Evolutionary conservation across 2,329 filamentous ascomycete genomes (phyloP), one percentile per base, ranked within the genome.

Genomic region (Graphiopsis chlorocephala): DNA sequence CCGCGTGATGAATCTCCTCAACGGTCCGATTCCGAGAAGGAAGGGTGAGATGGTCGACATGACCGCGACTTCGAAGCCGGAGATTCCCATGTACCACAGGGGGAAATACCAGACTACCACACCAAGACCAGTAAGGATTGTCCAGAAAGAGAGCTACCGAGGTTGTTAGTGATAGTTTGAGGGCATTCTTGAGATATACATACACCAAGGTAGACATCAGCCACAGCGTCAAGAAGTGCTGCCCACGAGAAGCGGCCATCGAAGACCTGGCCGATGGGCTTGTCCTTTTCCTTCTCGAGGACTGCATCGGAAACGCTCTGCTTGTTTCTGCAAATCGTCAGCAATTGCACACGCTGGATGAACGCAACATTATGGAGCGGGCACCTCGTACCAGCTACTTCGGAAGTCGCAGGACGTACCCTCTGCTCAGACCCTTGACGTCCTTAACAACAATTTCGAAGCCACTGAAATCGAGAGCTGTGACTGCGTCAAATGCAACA

Each of bases 11-110:
- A 91, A 76, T 45, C 84, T 85, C 66, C 92, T 89, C 20, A 97
- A 66, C 0, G 88, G 82, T 55, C 84, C 84, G 67, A 93, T 89
- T 25, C 84, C 88, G 50, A 99, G 86, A 23, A 98, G 77, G 45
- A 93, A 82, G 0, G 95, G 95, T 4, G 93, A 91, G 60, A 94
- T 78, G 3, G 92, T 94, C 58, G 85, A 86, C 87, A 98, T 90
- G 73, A 99, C 89, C 69, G 96, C 84, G 50, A 88, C 90, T 79
- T 99, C 95, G 75, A 95, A 99, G 68, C 95, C 95, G 4, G 94
- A 98, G 66, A 99, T 96, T 29, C 95, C 95, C 95, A 99, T 99
- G 77, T 97, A 88, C 95, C 95, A 99, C 12, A 99, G 86, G 15
- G 95, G 95, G 76, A 99, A 99, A 78, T 96, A 99, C 95, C 95